Conservation (phyloP, 331 rosid species). For the Prunus yedoensis region DNA sequence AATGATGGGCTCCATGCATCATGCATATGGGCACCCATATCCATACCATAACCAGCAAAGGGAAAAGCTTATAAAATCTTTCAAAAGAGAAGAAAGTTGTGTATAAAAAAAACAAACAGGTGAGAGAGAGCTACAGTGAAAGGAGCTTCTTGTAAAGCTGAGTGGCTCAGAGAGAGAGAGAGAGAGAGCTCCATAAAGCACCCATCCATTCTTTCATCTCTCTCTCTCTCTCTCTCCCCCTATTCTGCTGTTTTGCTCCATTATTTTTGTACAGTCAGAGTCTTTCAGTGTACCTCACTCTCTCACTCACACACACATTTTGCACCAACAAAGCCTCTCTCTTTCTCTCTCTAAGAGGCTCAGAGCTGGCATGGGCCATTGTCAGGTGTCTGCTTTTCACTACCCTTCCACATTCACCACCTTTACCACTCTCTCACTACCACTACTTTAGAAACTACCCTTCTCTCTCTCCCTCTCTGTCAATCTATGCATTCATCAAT, state of each 20-base stretch:
- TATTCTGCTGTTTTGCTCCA: slow-evolving; percentile 2
- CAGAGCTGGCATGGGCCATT: slow-evolving; percentile 68
- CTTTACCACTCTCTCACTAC: slow-evolving; percentile 9
- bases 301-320: neutral
- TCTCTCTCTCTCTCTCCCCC: too few species aligned
- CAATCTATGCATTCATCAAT: neutral
- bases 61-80: too few species aligned
- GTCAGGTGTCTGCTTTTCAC: slow-evolving; percentile 56
- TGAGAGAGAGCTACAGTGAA: neutral
- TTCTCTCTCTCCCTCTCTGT: neutral
- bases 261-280: slow-evolving; percentile 11
- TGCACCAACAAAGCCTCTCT: neutral
- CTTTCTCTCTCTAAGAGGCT: neutral
- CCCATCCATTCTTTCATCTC: neutral
- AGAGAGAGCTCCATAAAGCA: slow-evolving; percentile 5
- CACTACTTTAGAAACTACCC: slow-evolving; percentile 2
- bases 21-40: too few species aligned
- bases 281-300: neutral
- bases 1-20: too few species aligned
- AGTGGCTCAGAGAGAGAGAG: neutral
- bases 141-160: slow-evolving; percentile 23
- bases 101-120: slow-evolving; percentile 10
- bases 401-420: slow-evolving; percentile 25
- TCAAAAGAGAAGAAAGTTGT: neutral
- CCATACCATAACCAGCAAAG: too few species aligned